Percentiles rank a stretch among this genome's conserved stretches.
phyloP scores from a whole-genome alignment of 805 yeast species.

The Clavispora fructus region DNA sequence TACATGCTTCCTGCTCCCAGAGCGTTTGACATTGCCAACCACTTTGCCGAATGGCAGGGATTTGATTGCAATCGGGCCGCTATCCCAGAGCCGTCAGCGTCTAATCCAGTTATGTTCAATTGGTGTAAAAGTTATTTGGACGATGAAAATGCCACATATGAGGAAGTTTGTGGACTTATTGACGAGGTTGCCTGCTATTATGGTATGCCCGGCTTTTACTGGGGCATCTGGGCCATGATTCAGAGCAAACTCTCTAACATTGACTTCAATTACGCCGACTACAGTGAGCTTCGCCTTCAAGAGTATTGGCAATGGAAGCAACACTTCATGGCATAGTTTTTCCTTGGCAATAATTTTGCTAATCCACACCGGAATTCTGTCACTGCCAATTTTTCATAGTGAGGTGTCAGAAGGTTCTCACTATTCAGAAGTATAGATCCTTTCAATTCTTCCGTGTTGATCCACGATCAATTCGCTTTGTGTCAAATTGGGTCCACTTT shows the following conservation, averaged over 20 bases:
- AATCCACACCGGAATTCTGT: too few species aligned
- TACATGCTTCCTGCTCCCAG: slow-evolving; percentile 69
- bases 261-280: slow-evolving; percentile 64
- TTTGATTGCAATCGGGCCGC: slow-evolving; percentile 60
- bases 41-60: slow-evolving; percentile 79
- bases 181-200: slow-evolving; percentile 56
- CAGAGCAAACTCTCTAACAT: slow-evolving; percentile 64
- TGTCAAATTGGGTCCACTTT: too few species aligned
- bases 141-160: slow-evolving; percentile 20
- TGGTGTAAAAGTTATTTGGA: slow-evolving; percentile 60
- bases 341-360: too few species aligned
- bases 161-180: slow-evolving; percentile 41
- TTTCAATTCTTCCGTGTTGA: neutral
- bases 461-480: too few species aligned
- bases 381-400: too few species aligned
- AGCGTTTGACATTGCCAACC: slow-evolving; percentile 71
- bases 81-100: slow-evolving; percentile 48
- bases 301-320: slow-evolving; percentile 72
- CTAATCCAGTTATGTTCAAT: slow-evolving; percentile 40
- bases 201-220: slow-evolving; percentile 78
- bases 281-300: slow-evolving; percentile 52
- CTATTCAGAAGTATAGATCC: neutral
- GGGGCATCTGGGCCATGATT: slow-evolving; percentile 83
- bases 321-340: slow-evolving; percentile 3
- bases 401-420: too few species aligned